Evolutionary conservation across 495 filamentous ascomycete species (phyloP).

Genomic region (Lepidopterella palustris): DNA sequence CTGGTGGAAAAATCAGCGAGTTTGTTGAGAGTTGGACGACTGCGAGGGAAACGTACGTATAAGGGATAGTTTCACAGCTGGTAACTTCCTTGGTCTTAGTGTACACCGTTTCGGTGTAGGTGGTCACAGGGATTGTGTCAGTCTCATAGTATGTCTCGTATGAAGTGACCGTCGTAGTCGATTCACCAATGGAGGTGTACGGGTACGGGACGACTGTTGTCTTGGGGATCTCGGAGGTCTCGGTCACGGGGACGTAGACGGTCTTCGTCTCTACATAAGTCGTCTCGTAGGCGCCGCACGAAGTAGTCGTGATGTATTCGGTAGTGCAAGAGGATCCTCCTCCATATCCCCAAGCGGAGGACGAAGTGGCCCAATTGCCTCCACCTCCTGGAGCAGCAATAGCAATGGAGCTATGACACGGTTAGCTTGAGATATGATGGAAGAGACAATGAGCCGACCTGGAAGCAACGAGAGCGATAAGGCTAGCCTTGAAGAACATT

Average conservation of each 20-base stretch:
- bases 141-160: constrained; percentile 7
- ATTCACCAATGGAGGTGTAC: constrained; percentile 5
- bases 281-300: background rate
- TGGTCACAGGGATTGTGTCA: constrained; percentile 12
- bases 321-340: background rate
- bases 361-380: background rate
- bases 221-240: background rate
- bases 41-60: constrained; percentile 10
- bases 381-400: constrained; percentile 8
- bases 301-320: constrained; percentile 2
- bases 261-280: constrained; percentile 20
- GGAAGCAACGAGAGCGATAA: constrained; percentile 13
- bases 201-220: constrained; percentile 11
- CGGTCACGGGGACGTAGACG: constrained; percentile 16
- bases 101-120: background rate
- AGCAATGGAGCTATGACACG: background rate
- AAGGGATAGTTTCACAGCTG: constrained; percentile 4
- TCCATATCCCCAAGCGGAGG: background rate
- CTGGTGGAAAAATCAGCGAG: constrained; percentile 5
- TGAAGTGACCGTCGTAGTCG: constrained; percentile 12
- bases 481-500: constrained; percentile 16
- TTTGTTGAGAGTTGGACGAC: background rate
- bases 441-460: background rate
- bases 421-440: background rate
- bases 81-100: constrained; percentile 1